These are phyloP conservation scores for Neoascochyta sp. DNA, from an alignment of 2,329 filamentous ascomycete genomes.

Conservation along the genomic window DNA sequence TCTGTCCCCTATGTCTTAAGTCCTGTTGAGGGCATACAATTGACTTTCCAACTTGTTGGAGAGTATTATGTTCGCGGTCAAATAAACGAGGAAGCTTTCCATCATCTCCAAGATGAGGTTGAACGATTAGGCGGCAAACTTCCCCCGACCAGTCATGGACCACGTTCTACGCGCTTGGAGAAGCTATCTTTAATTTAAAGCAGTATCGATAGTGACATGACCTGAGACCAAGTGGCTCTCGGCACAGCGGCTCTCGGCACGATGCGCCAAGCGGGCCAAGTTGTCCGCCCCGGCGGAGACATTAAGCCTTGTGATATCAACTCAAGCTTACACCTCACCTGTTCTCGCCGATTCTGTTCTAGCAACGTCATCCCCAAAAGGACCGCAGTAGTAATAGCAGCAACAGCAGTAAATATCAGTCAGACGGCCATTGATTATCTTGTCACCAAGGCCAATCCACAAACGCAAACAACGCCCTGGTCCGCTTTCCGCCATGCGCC, in stretches of 20 bases:
- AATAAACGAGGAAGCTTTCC: too few relatives aligned
- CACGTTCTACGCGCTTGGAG: too few relatives aligned
- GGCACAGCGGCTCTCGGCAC: slow-evolving; percentile 1
- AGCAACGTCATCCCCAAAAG: slow-evolving; percentile 3
- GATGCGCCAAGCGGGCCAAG: slow-evolving; percentile 1
- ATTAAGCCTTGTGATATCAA: slow-evolving; percentile 3
- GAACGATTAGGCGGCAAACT: too few relatives aligned
- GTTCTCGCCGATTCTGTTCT: slow-evolving; percentile 1
- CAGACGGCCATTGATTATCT: slow-evolving; percentile 1
- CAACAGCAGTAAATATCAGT: slow-evolving; percentile 1
- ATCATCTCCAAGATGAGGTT: too few relatives aligned
- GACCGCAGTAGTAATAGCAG: slow-evolving; percentile 1
- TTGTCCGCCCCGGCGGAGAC: slow-evolving; percentile 1
- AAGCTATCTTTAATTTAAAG: too few relatives aligned
- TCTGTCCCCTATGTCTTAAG: too few relatives aligned
- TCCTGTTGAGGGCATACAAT: too few relatives aligned
- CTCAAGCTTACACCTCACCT: slow-evolving; percentile 2
- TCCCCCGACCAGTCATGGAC: too few relatives aligned
- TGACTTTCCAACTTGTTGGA: too few relatives aligned
- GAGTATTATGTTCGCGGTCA: too few relatives aligned
- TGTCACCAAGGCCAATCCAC: slow-evolving; percentile 1
- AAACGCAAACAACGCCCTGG: slow-evolving; percentile 2
- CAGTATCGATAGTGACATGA: too few relatives aligned
- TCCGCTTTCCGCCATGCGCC: slow-evolving; percentile 3
- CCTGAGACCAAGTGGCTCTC: too few relatives aligned